phyloP scores from a whole-genome alignment of 305 asterid genomes.

The Plantago coronopus region DNA sequence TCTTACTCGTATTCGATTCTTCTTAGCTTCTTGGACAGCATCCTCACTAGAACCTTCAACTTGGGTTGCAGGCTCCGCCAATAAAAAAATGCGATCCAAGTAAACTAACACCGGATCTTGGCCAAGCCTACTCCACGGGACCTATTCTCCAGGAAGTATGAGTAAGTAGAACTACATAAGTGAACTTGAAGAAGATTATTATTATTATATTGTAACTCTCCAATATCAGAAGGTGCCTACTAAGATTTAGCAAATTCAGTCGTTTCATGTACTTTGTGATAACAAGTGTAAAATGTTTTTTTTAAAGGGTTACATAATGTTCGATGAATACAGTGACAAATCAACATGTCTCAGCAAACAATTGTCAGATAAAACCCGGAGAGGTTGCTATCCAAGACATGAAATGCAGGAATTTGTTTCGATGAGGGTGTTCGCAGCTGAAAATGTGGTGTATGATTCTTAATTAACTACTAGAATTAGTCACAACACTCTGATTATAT shows the following conservation, averaged over 20 bases:
- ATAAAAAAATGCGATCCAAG: constrained; percentile 80
- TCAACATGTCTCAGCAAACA: too few relatives aligned
- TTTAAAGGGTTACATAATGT: not conserved
- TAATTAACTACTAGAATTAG: too few relatives aligned
- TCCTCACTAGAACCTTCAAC: constrained; percentile 95
- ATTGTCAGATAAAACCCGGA: too few relatives aligned
- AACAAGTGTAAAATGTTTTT: not conserved
- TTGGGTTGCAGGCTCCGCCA: constrained; percentile 97
- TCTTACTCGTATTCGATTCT: constrained; percentile 75
- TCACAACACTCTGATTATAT: too few relatives aligned
- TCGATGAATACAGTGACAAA: too few relatives aligned
- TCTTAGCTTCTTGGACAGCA: constrained; percentile 86
- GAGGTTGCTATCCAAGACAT: too few relatives aligned
- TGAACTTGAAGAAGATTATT: constrained; percentile 15
- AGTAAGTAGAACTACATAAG: constrained; percentile 13
- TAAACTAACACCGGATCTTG: constrained; percentile 93
- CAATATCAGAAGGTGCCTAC: not conserved
- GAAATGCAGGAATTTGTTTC: too few relatives aligned
- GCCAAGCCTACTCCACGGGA: constrained; percentile 99
- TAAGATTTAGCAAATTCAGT: not conserved
- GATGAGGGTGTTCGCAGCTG: too few relatives aligned
- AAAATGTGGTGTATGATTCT: too few relatives aligned
- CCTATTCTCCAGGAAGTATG: constrained; percentile 43
- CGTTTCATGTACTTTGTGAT: not conserved
- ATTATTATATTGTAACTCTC: constrained; percentile 2